Base-by-base conservation (phyloP, 345 rosid species). In the Eucalyptus polyanthemos region DNA sequence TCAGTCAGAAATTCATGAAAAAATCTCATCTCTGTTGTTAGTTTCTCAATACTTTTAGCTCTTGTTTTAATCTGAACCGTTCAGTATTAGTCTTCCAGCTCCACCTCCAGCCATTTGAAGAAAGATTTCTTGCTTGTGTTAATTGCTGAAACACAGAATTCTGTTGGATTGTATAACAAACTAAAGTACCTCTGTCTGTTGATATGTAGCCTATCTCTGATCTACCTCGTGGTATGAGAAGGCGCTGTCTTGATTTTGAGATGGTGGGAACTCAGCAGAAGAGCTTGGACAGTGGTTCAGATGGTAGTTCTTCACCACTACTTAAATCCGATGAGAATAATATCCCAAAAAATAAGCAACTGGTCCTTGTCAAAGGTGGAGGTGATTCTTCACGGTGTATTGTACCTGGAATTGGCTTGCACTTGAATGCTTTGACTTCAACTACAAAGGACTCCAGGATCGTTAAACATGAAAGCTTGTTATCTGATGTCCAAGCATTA, bases 191-290 rank as follows among this genome's bases (percentile, higher is more conserved):
- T 34, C 47, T 50, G 62, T 34, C 67, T 37, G 11, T 54, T 86
- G 88, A 91, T 89, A 54, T 90, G 86, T 90, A 97, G 98, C 88
- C 92, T 86, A 89, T 91, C 91, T 93, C 94, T 69, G 93, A 89
- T 93, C 90, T 95, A 95, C 94, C 95, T 87, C 96, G 97, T 89
- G 97, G 99, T 90, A 91, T 97, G 93, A 92, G 97, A 91, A 95
- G 99, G 92, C 98, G 99, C 45, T 98, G 99, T 93, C 92, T 98
- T 44, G 98, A 98, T 94, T 98, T 97, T 92, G 98, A 95, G 93
- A 92, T 90, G 93, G 93, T 88, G 51, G 95, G 94, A 89, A 93
- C 93, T 88, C 91, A 92, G 90, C 93, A 92, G 91, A 97, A 93
- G 93, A 91, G 91, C 91, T 87, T 89, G 51, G 91, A 90, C 51